Evolutionary conservation across 2,329 filamentous ascomycete species (phyloP).

Genomic region (Arachnomyces sp.): DNA sequence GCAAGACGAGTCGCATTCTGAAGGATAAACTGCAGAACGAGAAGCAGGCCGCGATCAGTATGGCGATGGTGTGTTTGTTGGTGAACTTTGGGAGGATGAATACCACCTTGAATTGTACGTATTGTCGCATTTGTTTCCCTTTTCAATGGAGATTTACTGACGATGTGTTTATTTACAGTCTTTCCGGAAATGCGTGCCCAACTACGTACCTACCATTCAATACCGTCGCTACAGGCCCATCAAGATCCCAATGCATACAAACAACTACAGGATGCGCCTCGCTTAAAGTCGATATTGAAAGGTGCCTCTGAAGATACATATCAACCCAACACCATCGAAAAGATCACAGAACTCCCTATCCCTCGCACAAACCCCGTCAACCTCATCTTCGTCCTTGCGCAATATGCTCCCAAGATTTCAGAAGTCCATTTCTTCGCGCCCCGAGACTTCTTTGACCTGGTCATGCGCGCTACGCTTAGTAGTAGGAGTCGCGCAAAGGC

Average conservation of each 20-base stretch:
- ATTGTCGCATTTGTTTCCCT: conserved; percentile 2
- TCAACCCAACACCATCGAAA: conserved; percentile 76
- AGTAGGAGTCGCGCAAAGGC: conserved; percentile 77
- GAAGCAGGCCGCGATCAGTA: conserved; percentile 83
- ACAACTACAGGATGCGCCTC: conserved; percentile 90
- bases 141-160: neutral
- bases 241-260: conserved; percentile 97
- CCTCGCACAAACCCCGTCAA: conserved; percentile 96
- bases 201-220: conserved; percentile 93
- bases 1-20: conserved; percentile 97
- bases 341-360: conserved; percentile 61
- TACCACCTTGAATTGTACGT: conserved; percentile 89
- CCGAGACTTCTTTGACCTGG: conserved; percentile 89
- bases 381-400: conserved; percentile 87
- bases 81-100: conserved; percentile 99
- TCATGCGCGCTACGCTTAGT: conserved; percentile 80
- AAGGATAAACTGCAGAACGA: conserved; percentile 94
- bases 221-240: conserved; percentile 88
- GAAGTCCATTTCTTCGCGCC: conserved; percentile 82
- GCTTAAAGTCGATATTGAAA: conserved; percentile 94
- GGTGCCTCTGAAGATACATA: conserved; percentile 86
- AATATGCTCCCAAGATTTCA: conserved; percentile 82
- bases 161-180: conserved; percentile 48
- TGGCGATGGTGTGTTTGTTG: conserved; percentile 98
- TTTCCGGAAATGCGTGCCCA: conserved; percentile 99